Evolutionary conservation across 805 yeast genomes (phyloP).

Genomic region (Candida xyloterini): DNA sequence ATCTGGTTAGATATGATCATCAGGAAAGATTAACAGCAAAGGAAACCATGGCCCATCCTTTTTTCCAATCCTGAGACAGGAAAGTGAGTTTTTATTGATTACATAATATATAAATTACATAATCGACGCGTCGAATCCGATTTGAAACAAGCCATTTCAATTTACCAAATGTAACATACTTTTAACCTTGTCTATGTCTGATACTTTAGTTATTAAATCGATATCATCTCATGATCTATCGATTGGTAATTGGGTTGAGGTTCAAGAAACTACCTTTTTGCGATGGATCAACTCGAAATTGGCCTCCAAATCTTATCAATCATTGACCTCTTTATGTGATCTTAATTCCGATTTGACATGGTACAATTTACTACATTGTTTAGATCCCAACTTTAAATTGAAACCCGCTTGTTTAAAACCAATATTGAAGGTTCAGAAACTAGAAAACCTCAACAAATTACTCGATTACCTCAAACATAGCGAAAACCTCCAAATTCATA

Average conservation of each 20-base stretch:
- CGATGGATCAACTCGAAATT: slow-evolving; percentile 48
- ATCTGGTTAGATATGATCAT: slow-evolving; percentile 77
- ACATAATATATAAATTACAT: slow-evolving; percentile 1
- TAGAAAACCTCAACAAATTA: slow-evolving; percentile 45
- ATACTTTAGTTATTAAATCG: slow-evolving; percentile 8
- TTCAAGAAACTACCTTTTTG: slow-evolving; percentile 47
- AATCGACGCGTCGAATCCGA: slow-evolving; percentile 9
- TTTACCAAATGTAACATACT: background rate
- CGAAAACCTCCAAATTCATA: slow-evolving; percentile 38
- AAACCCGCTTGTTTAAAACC: slow-evolving; percentile 37
- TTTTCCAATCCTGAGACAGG: slow-evolving; percentile 20
- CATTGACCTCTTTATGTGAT: slow-evolving; percentile 33
- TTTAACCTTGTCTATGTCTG: slow-evolving; percentile 1
- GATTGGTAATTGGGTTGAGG: slow-evolving; percentile 37
- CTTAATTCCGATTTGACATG: slow-evolving; percentile 41
- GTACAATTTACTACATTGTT: slow-evolving; percentile 35
- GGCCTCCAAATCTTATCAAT: slow-evolving; percentile 11
- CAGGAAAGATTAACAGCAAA: slow-evolving; percentile 83
- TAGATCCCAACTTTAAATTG: slow-evolving; percentile 24
- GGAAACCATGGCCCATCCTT: slow-evolving; percentile 76
- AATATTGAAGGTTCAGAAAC: slow-evolving; percentile 40
- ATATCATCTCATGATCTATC: slow-evolving; percentile 6
- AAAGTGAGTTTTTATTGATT: background rate
- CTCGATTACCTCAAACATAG: slow-evolving; percentile 41
- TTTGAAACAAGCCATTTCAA: background rate